Base-by-base conservation (phyloP, 2,329 filamentous ascomycete genomes). In the Stemphylium beticola region DNA sequence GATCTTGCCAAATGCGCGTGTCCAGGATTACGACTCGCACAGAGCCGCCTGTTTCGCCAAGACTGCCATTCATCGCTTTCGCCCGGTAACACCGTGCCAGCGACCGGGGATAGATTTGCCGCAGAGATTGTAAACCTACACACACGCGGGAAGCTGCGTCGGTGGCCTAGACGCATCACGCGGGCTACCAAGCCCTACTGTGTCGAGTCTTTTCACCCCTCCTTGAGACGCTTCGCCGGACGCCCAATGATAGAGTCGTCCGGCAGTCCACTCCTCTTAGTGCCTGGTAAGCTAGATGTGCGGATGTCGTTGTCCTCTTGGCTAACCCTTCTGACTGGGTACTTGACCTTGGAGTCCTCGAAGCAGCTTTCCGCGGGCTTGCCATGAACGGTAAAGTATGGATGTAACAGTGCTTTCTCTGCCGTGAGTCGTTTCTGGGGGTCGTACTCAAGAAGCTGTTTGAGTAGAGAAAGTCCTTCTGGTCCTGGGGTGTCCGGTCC, bases 291-390 rank as follows among this genome's bases (percentile, higher is more conserved):
- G 74, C 92, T 96, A 38, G 88, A 88, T 0, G 91, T 93, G n/a
- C 91, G 83, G 52, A 98, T 97, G 75, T 98, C 95, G 66, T 96
- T 96, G 72, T 97, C 92, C 69, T 99, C 95, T 67, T 96, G 89
- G 66, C 90, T 96, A 36, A 99, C 93, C 43, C 93, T 85, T 7
- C 95, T 84, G 69, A 92, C 87, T 0, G 95, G 95, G 74, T 99
- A 99, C 68, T 95, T 91, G 59, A 87, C 87, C 76, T 92, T 91
- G 47, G 92, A 83, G 0, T 93, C 92, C 68, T 96, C 92, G 65
- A 99, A 99, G 71, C 92, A 97, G 71, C 96, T 95, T 34, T 86
- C 83, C 36, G 84, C 89, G 15, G 95, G 85, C 56, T 86, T 85
- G 18, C 67, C 69, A 26, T 72, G 68, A 0, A 67, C 87, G 31